Evolutionary conservation across 306 rosid genomes (phyloP), one percentile per base, ranked within the genome.

Genomic region (Cajanus cajan): DNA sequence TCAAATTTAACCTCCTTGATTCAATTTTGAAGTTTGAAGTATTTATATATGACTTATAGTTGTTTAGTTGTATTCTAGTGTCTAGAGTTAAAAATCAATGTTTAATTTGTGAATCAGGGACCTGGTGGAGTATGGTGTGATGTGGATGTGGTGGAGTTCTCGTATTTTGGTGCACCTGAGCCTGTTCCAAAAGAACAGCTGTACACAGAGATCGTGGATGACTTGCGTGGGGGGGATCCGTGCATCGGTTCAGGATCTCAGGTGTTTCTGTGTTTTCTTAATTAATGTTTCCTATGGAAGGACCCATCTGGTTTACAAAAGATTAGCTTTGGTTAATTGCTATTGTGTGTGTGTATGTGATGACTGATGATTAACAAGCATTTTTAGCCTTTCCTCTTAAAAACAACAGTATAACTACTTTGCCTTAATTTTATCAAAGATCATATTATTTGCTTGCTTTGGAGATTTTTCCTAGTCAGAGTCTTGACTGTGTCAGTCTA

Each of bases 61-160:
- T 59, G 40, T 33, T 61, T 45, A 37, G 41, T 51, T 73, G 45
- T 24, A 31, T 44, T 59, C 57, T 63, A 31, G 36, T 40, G 64
- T 61, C 54, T 41, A 36, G 45, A 63, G 34, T 85, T 58, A 37
- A 43, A n/a, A 70, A 16, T 61, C 14, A 19, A 25, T 54, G 65
- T 62, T 85, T 72, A 54, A 74, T 68, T 61, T 86, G 73, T 67
- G 73, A 75, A 90, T 65, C 90, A 95, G 99, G 99, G 99, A 33
- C 99, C 99, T 18, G 99, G 99, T 70, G 99, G 98, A 13, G 96
- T 95, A 68, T 95, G 99, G 99, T 95, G 99, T 57, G 99, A 95
- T 84, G 99, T 95, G 68, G 99, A 95, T 82, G 99, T 95, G 73
- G 97, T 95, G 43, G 99, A 95, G 77, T 95, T 95, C 87, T 95